phyloP scores from a whole-genome alignment of 805 yeast species.

The Tetrapisispora iriomotensis region DNA sequence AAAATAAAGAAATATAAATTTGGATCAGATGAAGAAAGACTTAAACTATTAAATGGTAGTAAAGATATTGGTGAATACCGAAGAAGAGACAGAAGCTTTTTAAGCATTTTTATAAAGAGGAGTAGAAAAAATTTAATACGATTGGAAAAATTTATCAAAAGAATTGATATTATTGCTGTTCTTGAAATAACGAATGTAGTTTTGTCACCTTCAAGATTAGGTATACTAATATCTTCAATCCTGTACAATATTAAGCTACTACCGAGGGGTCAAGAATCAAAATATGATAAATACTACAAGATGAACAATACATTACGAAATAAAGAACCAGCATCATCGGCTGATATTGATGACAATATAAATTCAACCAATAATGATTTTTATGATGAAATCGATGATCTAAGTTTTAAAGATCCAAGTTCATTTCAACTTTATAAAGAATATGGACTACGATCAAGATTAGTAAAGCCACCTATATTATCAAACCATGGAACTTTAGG shows the following conservation, averaged over 20 bases:
- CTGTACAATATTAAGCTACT: conserved; percentile 10
- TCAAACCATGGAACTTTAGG: too few relatives aligned
- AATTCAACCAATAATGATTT: background rate
- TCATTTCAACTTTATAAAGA: conserved; percentile 2
- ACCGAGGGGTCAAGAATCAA: conserved; percentile 1
- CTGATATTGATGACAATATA: background rate
- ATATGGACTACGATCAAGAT: conserved; percentile 1
- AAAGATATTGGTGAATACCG: background rate
- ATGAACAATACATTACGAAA: background rate
- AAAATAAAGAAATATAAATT: background rate
- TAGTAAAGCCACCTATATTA: conserved; percentile 3
- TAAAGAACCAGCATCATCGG: too few relatives aligned
- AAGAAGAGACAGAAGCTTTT: background rate
- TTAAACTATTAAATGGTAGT: background rate
- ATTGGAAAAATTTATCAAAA: background rate
- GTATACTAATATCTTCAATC: conserved; percentile 21
- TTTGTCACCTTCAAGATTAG: conserved; percentile 21
- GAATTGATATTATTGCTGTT: background rate
- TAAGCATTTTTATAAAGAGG: background rate
- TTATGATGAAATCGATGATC: conserved; percentile 1
- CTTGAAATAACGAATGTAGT: background rate
- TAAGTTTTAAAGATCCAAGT: background rate
- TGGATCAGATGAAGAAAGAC: conserved; percentile 2
- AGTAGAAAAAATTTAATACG: background rate
- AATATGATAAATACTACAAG: background rate